Conservation (phyloP, 805 yeast species). For the Cyberlindnera mycetangii region DNA sequence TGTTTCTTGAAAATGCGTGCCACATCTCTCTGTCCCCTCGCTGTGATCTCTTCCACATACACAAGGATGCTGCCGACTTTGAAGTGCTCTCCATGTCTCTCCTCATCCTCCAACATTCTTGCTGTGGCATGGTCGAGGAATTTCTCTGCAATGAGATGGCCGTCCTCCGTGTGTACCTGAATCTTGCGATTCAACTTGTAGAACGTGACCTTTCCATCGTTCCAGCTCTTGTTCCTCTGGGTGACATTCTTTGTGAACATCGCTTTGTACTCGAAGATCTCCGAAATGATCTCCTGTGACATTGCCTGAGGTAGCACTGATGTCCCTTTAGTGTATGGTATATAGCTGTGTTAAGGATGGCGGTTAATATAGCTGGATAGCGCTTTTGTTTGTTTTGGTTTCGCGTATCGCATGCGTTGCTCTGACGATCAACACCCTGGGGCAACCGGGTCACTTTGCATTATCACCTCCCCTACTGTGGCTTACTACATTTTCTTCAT, state of each 20-base stretch:
- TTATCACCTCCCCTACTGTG: too few relatives aligned
- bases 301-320: too few relatives aligned
- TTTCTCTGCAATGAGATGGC: constrained; percentile 15
- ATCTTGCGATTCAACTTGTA: constrained; percentile 24
- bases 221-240: constrained; percentile 26
- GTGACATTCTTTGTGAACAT: constrained; percentile 22
- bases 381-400: constrained; percentile 1
- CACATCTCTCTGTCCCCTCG: constrained; percentile 18
- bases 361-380: background rate
- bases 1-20: constrained; percentile 17
- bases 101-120: constrained; percentile 6
- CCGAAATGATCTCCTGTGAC: constrained; percentile 25
- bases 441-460: background rate
- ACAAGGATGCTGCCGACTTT: constrained; percentile 20
- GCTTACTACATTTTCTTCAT: background rate
- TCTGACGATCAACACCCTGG: background rate
- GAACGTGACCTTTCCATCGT: constrained; percentile 24
- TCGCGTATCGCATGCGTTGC: background rate
- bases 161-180: constrained; percentile 18
- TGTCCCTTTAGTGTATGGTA: background rate
- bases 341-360: too few relatives aligned
- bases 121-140: constrained; percentile 16
- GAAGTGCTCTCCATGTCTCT: constrained; percentile 17
- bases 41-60: constrained; percentile 13
- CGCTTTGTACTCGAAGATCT: constrained; percentile 21